Percentiles rank a stretch among this genome's conserved stretches.
Conservation (phyloP, 2,329 filamentous ascomycete genomes). For the Dichotomopilus funicola region DNA sequence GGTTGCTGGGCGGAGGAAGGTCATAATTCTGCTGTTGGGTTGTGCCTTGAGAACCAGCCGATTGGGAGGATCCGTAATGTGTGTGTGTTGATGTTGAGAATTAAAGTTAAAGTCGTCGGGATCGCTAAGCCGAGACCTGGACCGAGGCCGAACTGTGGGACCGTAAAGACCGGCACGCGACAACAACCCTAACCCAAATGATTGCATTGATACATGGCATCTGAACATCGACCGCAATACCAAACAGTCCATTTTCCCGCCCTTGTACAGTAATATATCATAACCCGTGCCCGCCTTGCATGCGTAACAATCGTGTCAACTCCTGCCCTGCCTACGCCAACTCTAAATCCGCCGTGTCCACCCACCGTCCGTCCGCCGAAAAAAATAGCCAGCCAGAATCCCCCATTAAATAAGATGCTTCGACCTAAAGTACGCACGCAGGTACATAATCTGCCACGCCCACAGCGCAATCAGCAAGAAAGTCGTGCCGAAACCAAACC, state of each 20-base stretch:
- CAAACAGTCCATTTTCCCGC: too few species aligned
- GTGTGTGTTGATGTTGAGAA: too few species aligned
- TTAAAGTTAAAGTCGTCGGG: too few species aligned
- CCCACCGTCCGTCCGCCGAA: neutral
- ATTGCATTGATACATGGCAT: too few species aligned
- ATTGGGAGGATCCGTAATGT: too few species aligned
- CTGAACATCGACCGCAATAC: too few species aligned
- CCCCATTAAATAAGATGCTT: conserved; percentile 58
- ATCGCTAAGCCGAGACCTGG: too few species aligned
- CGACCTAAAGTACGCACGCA: conserved; percentile 93
- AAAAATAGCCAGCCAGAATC: neutral
- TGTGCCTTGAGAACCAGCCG: too few species aligned
- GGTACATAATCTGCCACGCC: conserved; percentile 95
- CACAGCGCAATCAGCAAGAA: conserved; percentile 83
- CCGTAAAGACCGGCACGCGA: too few species aligned
- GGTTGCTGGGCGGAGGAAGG: conserved; percentile 12
- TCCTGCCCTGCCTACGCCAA: conserved; percentile 19
- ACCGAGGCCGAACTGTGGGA: too few species aligned
- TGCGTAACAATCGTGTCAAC: conserved; percentile 20
- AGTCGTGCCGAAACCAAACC: conserved; percentile 94
- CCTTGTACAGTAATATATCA: too few species aligned
- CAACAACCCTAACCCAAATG: too few species aligned
- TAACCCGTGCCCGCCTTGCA: conserved; percentile 16
- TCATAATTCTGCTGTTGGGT: conserved; percentile 3
- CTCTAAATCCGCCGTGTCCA: conserved; percentile 6